These are phyloP conservation scores for Logfia minima DNA, from an alignment of 129 eudicot species.

Conservation along the genomic window DNA sequence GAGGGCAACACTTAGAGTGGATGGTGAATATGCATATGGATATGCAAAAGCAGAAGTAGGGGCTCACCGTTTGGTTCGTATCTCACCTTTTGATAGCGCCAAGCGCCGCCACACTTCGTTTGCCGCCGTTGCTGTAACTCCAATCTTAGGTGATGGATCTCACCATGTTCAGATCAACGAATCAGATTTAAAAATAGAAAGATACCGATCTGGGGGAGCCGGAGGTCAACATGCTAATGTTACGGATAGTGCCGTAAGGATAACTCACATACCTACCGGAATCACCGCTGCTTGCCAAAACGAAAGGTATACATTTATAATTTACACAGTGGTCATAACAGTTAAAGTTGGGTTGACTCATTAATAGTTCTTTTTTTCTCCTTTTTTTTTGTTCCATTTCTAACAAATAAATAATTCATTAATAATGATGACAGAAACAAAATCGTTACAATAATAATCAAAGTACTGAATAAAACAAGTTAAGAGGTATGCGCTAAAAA, in stretches of 20 bases:
- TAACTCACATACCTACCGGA: conserved; percentile 89
- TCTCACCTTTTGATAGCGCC: conserved; percentile 86
- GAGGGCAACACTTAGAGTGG: conserved; percentile 88
- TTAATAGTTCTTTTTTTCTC: neutral
- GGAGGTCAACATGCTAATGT: conserved; percentile 91
- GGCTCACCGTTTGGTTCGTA: conserved; percentile 82
- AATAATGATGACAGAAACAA: neutral
- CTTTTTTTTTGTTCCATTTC: too few relatives aligned
- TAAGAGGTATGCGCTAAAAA: neutral
- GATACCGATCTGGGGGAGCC: conserved; percentile 84
- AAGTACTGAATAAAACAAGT: neutral
- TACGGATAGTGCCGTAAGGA: conserved; percentile 89
- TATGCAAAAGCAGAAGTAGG: conserved; percentile 97
- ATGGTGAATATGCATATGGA: conserved; percentile 90
- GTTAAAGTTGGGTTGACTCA: neutral
- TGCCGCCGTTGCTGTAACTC: conserved; percentile 92
- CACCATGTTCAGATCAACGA: conserved; percentile 76
- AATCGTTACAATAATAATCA: neutral
- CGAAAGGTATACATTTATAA: conserved; percentile 60
- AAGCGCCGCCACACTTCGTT: conserved; percentile 92
- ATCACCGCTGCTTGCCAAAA: conserved; percentile 79
- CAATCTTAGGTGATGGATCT: conserved; percentile 74
- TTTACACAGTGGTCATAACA: neutral
- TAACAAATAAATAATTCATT: neutral
- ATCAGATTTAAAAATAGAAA: conserved; percentile 78